These are phyloP conservation scores for Colletotrichum orbiculare DNA, from an alignment of 2,329 filamentous ascomycete species.

Conservation along the genomic window DNA sequence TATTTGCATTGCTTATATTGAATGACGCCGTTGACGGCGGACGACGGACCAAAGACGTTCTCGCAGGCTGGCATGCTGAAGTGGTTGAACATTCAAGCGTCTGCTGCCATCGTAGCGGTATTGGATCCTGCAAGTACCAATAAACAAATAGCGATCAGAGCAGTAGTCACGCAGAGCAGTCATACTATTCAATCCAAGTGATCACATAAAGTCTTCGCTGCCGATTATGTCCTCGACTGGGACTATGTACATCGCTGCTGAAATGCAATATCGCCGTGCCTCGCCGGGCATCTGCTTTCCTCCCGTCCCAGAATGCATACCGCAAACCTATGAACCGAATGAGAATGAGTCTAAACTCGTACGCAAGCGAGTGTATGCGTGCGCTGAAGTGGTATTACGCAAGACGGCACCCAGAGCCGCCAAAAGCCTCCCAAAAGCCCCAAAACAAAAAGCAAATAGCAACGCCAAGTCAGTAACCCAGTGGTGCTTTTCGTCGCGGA, in stretches of 20 bases:
- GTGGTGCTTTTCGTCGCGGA: too few relatives aligned
- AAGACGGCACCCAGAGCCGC: background rate
- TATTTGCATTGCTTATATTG: background rate
- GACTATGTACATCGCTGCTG: conserved; percentile 32
- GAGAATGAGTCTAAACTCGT: background rate
- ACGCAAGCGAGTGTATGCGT: conserved; percentile 28
- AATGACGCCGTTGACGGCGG: too few relatives aligned
- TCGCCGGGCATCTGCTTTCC: conserved; percentile 9
- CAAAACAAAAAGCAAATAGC: background rate
- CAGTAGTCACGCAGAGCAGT: background rate
- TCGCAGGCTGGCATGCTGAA: too few relatives aligned
- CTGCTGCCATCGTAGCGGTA: too few relatives aligned
- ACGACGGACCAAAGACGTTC: too few relatives aligned
- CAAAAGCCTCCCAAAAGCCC: conserved; percentile 5
- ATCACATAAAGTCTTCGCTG: background rate
- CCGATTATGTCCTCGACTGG: conserved; percentile 25
- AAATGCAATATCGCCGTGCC: conserved; percentile 14
- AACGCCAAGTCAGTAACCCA: background rate
- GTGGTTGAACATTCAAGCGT: background rate
- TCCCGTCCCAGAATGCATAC: conserved; percentile 21
- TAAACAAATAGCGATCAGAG: background rate
- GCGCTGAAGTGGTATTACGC: conserved; percentile 32
- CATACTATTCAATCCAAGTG: background rate
- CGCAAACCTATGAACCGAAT: conserved; percentile 20
- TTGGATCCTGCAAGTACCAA: background rate